Conservation (phyloP, 192 early-diverging fungal species). For the Fimicolochytrium jonesii region DNA sequence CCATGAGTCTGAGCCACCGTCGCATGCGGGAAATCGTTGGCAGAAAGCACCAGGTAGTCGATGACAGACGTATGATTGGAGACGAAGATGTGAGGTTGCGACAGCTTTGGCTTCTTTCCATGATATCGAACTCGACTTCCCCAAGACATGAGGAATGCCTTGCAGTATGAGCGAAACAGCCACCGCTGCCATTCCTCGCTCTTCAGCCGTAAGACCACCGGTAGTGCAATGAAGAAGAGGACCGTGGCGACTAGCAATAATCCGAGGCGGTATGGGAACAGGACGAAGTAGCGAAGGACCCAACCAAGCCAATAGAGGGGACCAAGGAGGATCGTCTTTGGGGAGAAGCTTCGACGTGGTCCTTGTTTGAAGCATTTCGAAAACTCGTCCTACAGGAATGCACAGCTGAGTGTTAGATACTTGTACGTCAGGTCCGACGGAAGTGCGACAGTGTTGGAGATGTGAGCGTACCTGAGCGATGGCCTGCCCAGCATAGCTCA, state of each 20-base stretch:
- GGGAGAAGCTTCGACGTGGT: conserved; percentile 37
- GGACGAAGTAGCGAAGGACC: conserved; percentile 37
- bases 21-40: conserved; percentile 51
- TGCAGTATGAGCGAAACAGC: conserved; percentile 46
- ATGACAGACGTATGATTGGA: conserved; percentile 55
- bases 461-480: conserved; percentile 41
- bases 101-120: conserved; percentile 35
- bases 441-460: too few relatives aligned
- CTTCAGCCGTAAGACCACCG: conserved; percentile 39
- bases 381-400: conserved; percentile 43
- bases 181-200: conserved; percentile 37
- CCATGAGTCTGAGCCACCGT: conserved; percentile 47
- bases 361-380: conserved; percentile 48
- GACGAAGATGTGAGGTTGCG: conserved; percentile 49
- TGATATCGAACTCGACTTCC: conserved; percentile 42
- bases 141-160: conserved; percentile 48
- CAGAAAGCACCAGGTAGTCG: conserved; percentile 47
- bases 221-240: conserved; percentile 42
- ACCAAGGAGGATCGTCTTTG: conserved; percentile 26
- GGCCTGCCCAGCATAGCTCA: conserved; percentile 47
- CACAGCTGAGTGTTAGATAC: too few relatives aligned
- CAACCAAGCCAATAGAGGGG: conserved; percentile 30
- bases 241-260: conserved; percentile 26
- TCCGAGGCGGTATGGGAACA: conserved; percentile 38
- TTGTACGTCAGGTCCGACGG: too few relatives aligned